Evolutionary conservation across 352 stramenopile genomes (phyloP).

Genomic region (Globisporangium cylindrosporum): DNA sequence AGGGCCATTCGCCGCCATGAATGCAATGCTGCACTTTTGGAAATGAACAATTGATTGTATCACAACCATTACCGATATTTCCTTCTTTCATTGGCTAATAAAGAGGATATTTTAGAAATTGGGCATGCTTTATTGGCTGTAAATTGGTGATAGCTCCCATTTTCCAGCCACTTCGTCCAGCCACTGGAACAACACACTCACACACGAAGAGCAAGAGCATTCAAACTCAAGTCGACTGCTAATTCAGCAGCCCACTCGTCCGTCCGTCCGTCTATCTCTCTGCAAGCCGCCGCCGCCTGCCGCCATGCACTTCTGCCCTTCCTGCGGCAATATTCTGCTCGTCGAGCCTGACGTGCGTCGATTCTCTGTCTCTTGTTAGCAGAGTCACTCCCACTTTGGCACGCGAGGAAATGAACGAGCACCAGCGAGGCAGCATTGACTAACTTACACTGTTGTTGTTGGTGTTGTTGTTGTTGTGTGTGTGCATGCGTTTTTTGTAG

Average conservation of each 20-base stretch:
- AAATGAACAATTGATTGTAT: neutral
- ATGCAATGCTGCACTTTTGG: neutral
- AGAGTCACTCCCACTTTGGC: conserved; percentile 6
- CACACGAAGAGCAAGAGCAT: neutral
- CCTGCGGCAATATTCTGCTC: conserved; percentile 87
- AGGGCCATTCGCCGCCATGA: neutral
- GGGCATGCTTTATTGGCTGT: conserved; percentile 7
- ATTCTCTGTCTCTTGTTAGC: conserved; percentile 8
- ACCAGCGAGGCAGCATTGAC: neutral
- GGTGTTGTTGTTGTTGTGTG: neutral
- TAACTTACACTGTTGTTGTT: neutral
- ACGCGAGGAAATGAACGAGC: neutral
- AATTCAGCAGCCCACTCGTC: too few species aligned
- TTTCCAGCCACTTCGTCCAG: conserved; percentile 7
- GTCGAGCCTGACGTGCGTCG: conserved; percentile 77
- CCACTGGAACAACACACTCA: conserved; percentile 3
- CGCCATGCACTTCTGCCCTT: conserved; percentile 90
- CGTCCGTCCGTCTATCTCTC: neutral
- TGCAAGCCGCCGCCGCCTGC: neutral
- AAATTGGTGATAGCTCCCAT: neutral
- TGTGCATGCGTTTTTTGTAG: conserved; percentile 26
- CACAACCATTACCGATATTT: neutral
- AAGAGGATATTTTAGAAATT: neutral
- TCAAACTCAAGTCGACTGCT: neutral
- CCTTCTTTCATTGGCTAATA: neutral